Conservation (phyloP, 2,329 filamentous ascomycete species). For the Pestalotiopsis sp. region DNA sequence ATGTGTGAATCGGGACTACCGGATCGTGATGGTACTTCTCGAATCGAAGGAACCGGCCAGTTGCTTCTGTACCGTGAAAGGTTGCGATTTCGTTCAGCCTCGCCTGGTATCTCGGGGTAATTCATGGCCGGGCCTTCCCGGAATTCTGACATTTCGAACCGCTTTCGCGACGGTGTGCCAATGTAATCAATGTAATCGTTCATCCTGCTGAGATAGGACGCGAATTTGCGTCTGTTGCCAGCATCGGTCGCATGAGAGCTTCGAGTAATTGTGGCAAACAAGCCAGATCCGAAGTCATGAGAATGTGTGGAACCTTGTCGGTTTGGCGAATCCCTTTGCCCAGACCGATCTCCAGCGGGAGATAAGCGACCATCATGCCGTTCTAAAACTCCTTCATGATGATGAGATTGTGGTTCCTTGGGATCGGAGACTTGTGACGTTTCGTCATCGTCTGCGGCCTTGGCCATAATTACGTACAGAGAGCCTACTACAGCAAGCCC, state of each 20-base stretch:
- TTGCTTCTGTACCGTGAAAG: slow-evolving; percentile 38
- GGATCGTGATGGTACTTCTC: slow-evolving; percentile 34
- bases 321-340: not conserved
- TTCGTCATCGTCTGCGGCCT: slow-evolving; percentile 27
- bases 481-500: slow-evolving; percentile 60
- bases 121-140: slow-evolving; percentile 44
- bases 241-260: slow-evolving; percentile 16
- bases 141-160: slow-evolving; percentile 51
- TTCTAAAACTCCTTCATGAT: slow-evolving; percentile 3
- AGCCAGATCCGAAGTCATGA: slow-evolving; percentile 10
- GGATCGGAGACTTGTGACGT: slow-evolving; percentile 21
- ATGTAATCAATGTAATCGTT: slow-evolving; percentile 49
- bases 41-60: slow-evolving; percentile 38
- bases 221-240: slow-evolving; percentile 42
- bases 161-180: slow-evolving; percentile 47
- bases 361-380: not conserved
- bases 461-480: slow-evolving; percentile 52
- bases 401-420: slow-evolving; percentile 24
- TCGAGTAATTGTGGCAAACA: slow-evolving; percentile 1
- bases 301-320: not conserved
- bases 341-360: slow-evolving; percentile 4
- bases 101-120: slow-evolving; percentile 60
- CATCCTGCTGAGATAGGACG: slow-evolving; percentile 41
- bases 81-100: slow-evolving; percentile 43
- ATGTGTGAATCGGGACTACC: slow-evolving; percentile 34